phyloP scores from a whole-genome alignment of 805 yeast species.

The Starmerella floricola region DNA sequence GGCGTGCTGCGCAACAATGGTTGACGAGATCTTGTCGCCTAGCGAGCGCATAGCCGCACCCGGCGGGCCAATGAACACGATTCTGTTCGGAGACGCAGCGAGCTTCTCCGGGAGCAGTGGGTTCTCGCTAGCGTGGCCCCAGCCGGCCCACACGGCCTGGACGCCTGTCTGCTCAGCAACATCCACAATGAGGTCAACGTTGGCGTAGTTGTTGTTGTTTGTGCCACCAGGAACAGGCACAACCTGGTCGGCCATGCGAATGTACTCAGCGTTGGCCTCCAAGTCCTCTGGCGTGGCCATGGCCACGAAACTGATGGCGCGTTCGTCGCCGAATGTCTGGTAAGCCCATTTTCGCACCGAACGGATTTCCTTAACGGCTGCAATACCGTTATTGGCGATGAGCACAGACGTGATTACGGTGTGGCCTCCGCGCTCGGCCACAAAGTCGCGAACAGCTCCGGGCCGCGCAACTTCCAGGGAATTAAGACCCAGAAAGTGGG shows the following conservation, averaged over 20 bases:
- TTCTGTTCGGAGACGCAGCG: conserved; percentile 82
- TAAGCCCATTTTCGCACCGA: conserved; percentile 98
- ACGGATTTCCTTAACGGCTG: conserved; percentile 96
- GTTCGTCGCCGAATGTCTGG: conserved; percentile 95
- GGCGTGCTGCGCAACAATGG: conserved; percentile 98
- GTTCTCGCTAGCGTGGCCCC: conserved; percentile 99
- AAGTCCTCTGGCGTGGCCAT: conserved; percentile 99
- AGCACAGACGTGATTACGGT: conserved; percentile 74
- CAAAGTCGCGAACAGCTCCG: conserved; percentile 64
- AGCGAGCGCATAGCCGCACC: conserved; percentile 99
- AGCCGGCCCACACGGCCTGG: conserved; percentile 99
- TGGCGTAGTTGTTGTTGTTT: conserved; percentile 95
- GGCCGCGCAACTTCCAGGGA: conserved; percentile 66
- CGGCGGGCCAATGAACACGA: conserved; percentile 96
- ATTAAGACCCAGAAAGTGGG: conserved; percentile 73
- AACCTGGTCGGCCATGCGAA: conserved; percentile 97
- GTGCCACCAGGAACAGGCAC: conserved; percentile 99
- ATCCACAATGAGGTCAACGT: conserved; percentile 93
- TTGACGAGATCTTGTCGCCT: conserved; percentile 95
- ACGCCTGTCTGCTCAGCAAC: conserved; percentile 92
- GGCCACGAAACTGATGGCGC: conserved; percentile 84
- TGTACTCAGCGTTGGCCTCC: conserved; percentile 92
- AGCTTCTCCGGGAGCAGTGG: conserved; percentile 86
- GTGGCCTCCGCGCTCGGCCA: conserved; percentile 78
- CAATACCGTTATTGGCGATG: conserved; percentile 98